Evolutionary conservation across 2,329 filamentous ascomycete species (phyloP).

Genomic region (Alternaria hordeiaustralica): DNA sequence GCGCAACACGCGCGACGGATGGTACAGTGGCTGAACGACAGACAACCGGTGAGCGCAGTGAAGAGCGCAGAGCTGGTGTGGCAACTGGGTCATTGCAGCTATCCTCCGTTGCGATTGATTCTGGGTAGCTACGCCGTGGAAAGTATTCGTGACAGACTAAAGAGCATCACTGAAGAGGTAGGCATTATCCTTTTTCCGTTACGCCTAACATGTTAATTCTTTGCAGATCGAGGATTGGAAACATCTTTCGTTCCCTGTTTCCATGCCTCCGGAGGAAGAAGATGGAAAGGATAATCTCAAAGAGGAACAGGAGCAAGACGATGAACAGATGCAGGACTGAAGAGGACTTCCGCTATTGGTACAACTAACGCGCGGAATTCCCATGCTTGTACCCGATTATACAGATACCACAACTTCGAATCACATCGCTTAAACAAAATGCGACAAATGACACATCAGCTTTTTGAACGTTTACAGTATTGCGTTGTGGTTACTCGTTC

Average conservation of each 20-base stretch:
- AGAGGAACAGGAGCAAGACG: conserved; percentile 31
- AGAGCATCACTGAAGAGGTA: conserved; percentile 92
- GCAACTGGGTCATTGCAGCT: conserved; percentile 93
- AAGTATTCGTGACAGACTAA: conserved; percentile 86
- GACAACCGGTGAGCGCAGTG: conserved; percentile 89
- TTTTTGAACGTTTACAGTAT: not conserved
- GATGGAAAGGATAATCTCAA: conserved; percentile 19
- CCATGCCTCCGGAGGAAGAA: conserved; percentile 29
- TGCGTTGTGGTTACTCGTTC: not conserved
- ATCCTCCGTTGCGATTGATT: conserved; percentile 84
- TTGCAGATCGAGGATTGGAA: conserved; percentile 37
- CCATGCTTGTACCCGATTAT: not conserved
- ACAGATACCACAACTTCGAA: not conserved
- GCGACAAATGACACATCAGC: not conserved
- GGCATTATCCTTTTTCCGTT: conserved; percentile 3
- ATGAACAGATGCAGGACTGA: conserved; percentile 33
- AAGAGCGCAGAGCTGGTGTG: conserved; percentile 93
- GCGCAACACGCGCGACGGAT: conserved; percentile 88
- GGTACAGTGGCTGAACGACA: conserved; percentile 91
- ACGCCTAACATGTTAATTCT: not conserved
- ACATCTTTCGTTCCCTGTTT: conserved; percentile 31
- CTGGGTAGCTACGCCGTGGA: conserved; percentile 94
- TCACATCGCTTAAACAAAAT: not conserved
- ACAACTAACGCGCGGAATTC: not conserved
- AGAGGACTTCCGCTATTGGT: not conserved